These are phyloP conservation scores for Colletotrichum sp. DNA, from an alignment of 2,329 filamentous ascomycete genomes.

Conservation along the genomic window DNA sequence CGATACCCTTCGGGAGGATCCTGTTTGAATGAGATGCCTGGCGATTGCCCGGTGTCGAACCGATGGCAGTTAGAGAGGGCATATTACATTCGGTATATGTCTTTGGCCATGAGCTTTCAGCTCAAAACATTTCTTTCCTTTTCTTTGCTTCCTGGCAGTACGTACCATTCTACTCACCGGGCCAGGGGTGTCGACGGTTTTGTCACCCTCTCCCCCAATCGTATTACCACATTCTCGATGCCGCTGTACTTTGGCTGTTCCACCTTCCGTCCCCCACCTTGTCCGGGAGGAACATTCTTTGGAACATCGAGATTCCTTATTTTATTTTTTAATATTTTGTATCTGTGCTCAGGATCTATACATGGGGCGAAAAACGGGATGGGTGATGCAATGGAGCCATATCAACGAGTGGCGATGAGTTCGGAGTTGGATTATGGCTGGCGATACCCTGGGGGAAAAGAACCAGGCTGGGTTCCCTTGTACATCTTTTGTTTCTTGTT, in stretches of 20 bases:
- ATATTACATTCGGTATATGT: background rate
- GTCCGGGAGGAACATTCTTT: background rate
- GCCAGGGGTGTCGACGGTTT: background rate
- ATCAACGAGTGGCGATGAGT: slow-evolving; percentile 1
- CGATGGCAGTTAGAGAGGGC: slow-evolving; percentile 8
- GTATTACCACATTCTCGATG: background rate
- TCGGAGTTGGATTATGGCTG: slow-evolving; percentile 9
- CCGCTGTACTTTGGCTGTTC: background rate
- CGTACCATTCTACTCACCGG: slow-evolving; percentile 5
- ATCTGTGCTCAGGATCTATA: slow-evolving; percentile 14
- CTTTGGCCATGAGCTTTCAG: slow-evolving; percentile 11
- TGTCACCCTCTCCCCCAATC: background rate
- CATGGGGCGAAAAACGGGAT: background rate
- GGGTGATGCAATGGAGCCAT: background rate
- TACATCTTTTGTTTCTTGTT: background rate
- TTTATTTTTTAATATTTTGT: slow-evolving; percentile 19
- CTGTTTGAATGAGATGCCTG: slow-evolving; percentile 15
- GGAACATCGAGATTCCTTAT: background rate
- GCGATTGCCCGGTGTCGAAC: slow-evolving; percentile 8
- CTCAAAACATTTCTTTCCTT: slow-evolving; percentile 17
- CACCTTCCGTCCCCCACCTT: background rate
- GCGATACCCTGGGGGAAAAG: slow-evolving; percentile 12
- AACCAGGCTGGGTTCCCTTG: slow-evolving; percentile 2
- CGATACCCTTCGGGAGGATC: slow-evolving; percentile 24
- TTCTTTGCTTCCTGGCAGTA: slow-evolving; percentile 3